Percentiles rank a stretch among this genome's conserved stretches.
Evolutionary conservation across 768 basidiomycete genomes (phyloP).

Genomic region (Fomitopsis pulvina): DNA sequence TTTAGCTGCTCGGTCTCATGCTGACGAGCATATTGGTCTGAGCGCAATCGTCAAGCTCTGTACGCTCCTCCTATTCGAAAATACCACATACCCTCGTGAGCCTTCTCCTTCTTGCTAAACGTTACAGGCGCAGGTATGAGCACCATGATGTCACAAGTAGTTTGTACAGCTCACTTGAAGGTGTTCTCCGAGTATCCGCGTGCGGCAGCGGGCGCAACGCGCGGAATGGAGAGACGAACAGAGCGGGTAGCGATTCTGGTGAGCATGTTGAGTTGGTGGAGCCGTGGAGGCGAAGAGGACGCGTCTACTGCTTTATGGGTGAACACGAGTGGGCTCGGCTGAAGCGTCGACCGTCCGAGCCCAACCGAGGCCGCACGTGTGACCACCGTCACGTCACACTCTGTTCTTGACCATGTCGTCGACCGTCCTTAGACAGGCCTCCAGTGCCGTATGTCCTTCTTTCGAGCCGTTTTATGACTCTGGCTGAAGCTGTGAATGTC

Average conservation of each 20-base stretch:
- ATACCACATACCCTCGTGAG: constrained; percentile 49
- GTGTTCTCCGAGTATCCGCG: constrained; percentile 55
- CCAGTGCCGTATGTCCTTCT: constrained; percentile 35
- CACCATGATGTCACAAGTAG: neutral
- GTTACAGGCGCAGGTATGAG: constrained; percentile 12
- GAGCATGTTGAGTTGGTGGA: constrained; percentile 32
- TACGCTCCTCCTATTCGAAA: neutral
- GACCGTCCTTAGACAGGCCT: constrained; percentile 53
- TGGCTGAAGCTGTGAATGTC: neutral
- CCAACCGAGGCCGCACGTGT: constrained; percentile 18
- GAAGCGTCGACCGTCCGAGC: constrained; percentile 14
- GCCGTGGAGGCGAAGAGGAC: constrained; percentile 11
- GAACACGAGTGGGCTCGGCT: constrained; percentile 1
- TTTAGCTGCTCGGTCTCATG: constrained; percentile 52
- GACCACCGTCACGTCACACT: constrained; percentile 34
- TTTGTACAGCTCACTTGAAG: constrained; percentile 44
- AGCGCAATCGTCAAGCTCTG: constrained; percentile 5
- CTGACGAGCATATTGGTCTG: constrained; percentile 58
- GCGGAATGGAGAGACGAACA: constrained; percentile 24
- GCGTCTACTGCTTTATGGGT: constrained; percentile 4
- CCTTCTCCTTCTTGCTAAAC: constrained; percentile 65
- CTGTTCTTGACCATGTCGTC: constrained; percentile 56
- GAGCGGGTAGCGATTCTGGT: constrained; percentile 28
- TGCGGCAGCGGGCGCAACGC: constrained; percentile 38
- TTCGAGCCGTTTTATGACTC: neutral